Conservation (phyloP, 495 filamentous ascomycete species). For the Venustampulla echinocandica region DNA sequence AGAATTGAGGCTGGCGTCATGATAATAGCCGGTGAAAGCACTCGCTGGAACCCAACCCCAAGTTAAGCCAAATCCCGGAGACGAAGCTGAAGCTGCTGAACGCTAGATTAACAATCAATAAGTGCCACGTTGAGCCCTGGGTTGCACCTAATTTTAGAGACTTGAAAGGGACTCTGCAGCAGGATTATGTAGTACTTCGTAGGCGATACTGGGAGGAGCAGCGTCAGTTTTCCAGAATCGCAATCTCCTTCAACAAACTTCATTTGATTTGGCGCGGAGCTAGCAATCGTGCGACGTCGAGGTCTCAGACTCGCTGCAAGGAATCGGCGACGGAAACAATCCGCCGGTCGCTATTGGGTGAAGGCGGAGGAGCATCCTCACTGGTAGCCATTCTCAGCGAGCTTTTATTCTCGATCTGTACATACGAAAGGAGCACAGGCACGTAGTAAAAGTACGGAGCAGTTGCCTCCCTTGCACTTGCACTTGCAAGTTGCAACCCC, state of each 20-base stretch:
- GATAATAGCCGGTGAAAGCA: background rate
- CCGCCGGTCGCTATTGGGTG: background rate
- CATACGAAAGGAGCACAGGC: too few species aligned
- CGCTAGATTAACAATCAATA: conserved; percentile 1
- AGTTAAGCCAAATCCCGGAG: background rate
- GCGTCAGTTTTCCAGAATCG: background rate
- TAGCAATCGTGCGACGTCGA: conserved; percentile 1
- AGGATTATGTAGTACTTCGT: background rate
- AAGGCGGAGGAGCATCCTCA: background rate
- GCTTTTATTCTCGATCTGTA: background rate
- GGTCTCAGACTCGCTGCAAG: conserved; percentile 3
- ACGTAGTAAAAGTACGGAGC: background rate
- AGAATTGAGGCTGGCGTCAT: conserved; percentile 2
- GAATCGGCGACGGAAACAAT: background rate
- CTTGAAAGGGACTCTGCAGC: background rate
- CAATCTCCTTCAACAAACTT: background rate
- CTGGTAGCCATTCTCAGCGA: background rate
- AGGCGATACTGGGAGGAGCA: background rate
- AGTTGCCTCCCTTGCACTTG: background rate
- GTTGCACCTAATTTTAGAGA: background rate
- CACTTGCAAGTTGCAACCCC: background rate
- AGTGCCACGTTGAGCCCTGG: background rate
- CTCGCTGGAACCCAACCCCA: background rate
- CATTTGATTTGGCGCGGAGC: background rate
- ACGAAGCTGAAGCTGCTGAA: conserved; percentile 2